Evolutionary conservation across 495 filamentous ascomycete species (phyloP).

Genomic region (Rostrohypoxylon terebratum): DNA sequence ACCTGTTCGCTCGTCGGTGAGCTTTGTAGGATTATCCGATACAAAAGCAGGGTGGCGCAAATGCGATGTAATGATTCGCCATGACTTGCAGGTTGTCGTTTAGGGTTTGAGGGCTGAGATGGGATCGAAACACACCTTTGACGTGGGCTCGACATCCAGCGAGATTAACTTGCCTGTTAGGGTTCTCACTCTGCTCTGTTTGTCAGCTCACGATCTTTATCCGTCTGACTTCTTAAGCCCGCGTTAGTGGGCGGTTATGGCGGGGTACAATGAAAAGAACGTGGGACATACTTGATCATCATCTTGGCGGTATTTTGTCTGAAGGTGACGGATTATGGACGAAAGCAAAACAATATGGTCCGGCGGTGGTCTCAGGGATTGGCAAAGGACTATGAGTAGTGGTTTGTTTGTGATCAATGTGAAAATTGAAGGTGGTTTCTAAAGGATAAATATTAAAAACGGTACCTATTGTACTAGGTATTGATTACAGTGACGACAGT

Average conservation of each 20-base stretch:
- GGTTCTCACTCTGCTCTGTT: slow-evolving; percentile 83
- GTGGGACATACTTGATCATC: slow-evolving; percentile 59
- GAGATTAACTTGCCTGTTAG: slow-evolving; percentile 99
- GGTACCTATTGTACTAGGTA: too few relatives aligned
- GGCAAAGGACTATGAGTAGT: not conserved
- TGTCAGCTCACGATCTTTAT: slow-evolving; percentile 21
- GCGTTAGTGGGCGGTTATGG: slow-evolving; percentile 17
- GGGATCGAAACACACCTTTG: slow-evolving; percentile 71
- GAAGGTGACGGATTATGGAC: not conserved
- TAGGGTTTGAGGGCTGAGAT: not conserved
- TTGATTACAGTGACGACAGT: too few relatives aligned
- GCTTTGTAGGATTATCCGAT: not conserved
- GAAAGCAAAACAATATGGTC: not conserved
- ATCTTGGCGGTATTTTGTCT: slow-evolving; percentile 49
- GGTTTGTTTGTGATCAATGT: not conserved
- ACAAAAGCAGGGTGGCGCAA: slow-evolving; percentile 7
- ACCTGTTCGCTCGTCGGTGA: not conserved
- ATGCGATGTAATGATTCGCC: not conserved
- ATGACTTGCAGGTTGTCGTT: not conserved
- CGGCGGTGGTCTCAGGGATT: not conserved
- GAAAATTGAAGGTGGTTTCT: too few relatives aligned
- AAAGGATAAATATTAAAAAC: too few relatives aligned
- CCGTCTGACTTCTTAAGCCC: slow-evolving; percentile 5
- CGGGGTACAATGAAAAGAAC: slow-evolving; percentile 13
- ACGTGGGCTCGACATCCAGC: slow-evolving; percentile 90